Evolutionary conservation across 2,329 filamentous ascomycete genomes (phyloP).

Genomic region (Microascus cirrosus): DNA sequence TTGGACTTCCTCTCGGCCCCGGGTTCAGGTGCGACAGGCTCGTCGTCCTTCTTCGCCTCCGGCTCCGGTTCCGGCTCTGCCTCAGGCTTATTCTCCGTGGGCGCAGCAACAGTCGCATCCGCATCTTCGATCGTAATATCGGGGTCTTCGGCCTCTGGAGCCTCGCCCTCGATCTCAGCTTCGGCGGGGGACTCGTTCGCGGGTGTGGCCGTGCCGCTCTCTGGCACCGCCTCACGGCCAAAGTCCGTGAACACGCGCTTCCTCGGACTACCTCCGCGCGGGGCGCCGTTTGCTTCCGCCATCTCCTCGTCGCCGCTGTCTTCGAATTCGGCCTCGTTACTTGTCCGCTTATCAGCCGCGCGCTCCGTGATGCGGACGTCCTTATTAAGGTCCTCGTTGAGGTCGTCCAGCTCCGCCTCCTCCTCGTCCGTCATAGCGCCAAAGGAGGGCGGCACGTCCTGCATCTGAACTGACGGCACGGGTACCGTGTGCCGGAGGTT

Average conservation of each 20-base stretch:
- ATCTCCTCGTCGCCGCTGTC: conserved; percentile 87
- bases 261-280: conserved; percentile 24
- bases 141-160: conserved; percentile 28
- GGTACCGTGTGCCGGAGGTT: conserved; percentile 79
- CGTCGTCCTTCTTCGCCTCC: conserved; percentile 7
- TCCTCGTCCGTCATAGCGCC: conserved; percentile 56
- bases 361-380: conserved; percentile 75
- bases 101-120: conserved; percentile 23
- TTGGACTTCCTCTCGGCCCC: conserved; percentile 7
- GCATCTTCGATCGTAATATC: conserved; percentile 37
- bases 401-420: conserved; percentile 52
- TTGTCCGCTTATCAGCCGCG: conserved; percentile 68
- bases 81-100: conserved; percentile 22
- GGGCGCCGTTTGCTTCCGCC: conserved; percentile 57
- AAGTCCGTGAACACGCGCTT: conserved; percentile 42
- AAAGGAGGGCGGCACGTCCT: conserved; percentile 56
- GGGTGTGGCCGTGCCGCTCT: conserved; percentile 13
- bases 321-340: conserved; percentile 70
- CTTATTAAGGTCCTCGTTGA: conserved; percentile 78
- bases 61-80: conserved; percentile 10
- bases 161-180: conserved; percentile 12
- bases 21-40: conserved; percentile 4
- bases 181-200: conserved; percentile 19
- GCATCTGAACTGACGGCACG: conserved; percentile 85
- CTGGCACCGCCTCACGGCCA: conserved; percentile 15